Evolutionary conservation across 2,329 filamentous ascomycete species (phyloP), one percentile per base, ranked within the genome.

Genomic region (Colletotrichum coccodes): DNA sequence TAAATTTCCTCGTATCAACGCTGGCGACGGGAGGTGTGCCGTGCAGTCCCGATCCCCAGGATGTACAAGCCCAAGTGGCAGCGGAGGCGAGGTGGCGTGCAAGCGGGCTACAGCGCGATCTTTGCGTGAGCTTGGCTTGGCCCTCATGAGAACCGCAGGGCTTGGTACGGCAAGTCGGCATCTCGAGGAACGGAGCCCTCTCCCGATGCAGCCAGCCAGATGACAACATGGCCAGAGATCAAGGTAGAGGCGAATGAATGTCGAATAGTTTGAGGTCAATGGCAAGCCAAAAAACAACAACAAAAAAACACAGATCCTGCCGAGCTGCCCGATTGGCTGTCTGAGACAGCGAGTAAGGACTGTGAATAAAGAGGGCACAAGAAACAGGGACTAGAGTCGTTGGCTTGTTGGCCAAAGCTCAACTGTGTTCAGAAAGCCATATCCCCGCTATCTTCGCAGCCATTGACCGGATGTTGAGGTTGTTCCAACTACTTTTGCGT

Each of bases 131-230:
- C 53, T 44, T 56, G 38, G 18, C 40, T 66, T 59, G 46, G 54
- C 61, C 47, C 47, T 58, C 14, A 50, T 30, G 36, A 60, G 18
- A 59, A 64, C 34, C 38, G 40, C 40, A 65, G 60, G 53, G 26
- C 65, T 68, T 68, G 65, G 61, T 68, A 68, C 61, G 65, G 61
- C 61, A 65, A 68, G 65, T 60, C 65, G 65, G 65, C 65, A 60
- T 64, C 53, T 21, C 57, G 65, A 65, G 65, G 54, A 58, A 58
- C 36, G 60, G 52, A 28, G 12, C 23, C 47, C 52, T 49, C 46
- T 53, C 54, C 53, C 54, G 53, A 53, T 49, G 53, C 53, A 49
- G 50, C 65, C 60, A 54, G 60, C 53, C 52, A 64, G 60, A 59
- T 49, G 60, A 65, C 65, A 64, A 46, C 40, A 60, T 60, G 38